Conservation (phyloP, 306 rosid genomes). For the Trichosanthes cucumerina region DNA sequence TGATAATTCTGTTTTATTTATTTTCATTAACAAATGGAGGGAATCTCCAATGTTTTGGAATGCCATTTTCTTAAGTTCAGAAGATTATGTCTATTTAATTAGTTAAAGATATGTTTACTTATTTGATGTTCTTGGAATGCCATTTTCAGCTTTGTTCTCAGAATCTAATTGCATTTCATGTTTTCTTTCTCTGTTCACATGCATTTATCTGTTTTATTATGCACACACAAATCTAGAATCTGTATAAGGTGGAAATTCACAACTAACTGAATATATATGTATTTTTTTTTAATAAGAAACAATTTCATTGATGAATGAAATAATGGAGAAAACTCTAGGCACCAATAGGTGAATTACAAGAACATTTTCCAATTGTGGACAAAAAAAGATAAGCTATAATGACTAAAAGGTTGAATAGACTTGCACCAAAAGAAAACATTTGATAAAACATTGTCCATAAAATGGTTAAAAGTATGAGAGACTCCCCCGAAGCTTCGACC, state of each 20-base stretch:
- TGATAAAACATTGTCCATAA: too few relatives aligned
- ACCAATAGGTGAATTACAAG: too few relatives aligned
- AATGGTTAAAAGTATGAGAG: too few relatives aligned
- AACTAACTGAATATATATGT: not conserved
- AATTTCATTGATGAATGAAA: too few relatives aligned
- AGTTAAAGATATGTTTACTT: not conserved
- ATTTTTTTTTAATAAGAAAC: too few relatives aligned
- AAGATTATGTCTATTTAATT: not conserved
- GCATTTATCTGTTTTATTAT: not conserved
- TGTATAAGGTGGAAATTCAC: not conserved
- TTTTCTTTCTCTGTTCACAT: not conserved
- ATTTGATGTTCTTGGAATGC: not conserved
- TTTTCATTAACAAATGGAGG: not conserved
- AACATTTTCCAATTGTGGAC: too few relatives aligned
- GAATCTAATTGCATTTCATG: not conserved
- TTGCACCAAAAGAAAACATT: too few relatives aligned
- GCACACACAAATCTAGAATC: not conserved
- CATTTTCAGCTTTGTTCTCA: not conserved
- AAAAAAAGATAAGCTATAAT: too few relatives aligned
- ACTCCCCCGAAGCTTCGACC: too few relatives aligned
- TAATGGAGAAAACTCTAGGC: too few relatives aligned
- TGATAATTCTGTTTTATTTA: not conserved
- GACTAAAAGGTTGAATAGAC: too few relatives aligned
- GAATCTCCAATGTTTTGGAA: not conserved
- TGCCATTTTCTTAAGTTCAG: not conserved